These are phyloP conservation scores for Xanthoconium stramineum DNA, from an alignment of 768 basidiomycete species.

Conservation along the genomic window DNA sequence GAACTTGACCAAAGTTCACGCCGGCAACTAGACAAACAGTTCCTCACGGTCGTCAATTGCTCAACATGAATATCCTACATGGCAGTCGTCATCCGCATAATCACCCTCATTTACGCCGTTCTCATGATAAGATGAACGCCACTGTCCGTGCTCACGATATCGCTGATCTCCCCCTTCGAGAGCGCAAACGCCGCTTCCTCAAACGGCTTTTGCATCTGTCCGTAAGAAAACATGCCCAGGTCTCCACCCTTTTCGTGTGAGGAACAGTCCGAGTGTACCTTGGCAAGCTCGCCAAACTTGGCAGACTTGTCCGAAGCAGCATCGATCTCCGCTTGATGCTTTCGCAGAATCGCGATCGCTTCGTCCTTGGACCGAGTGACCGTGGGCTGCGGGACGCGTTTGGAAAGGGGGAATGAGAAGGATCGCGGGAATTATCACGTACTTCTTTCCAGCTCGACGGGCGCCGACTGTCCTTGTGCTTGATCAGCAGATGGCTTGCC, in stretches of 20 bases:
- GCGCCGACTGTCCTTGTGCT: slow-evolving; percentile 77
- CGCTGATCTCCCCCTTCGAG: slow-evolving; percentile 73
- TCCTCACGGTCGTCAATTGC: not conserved
- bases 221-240: slow-evolving; percentile 78
- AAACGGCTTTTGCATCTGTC: slow-evolving; percentile 97
- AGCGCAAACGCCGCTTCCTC: slow-evolving; percentile 83
- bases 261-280: slow-evolving; percentile 81
- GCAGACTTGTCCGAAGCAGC: slow-evolving; percentile 37
- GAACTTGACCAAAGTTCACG: not conserved
- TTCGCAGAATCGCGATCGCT: slow-evolving; percentile 74
- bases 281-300: slow-evolving; percentile 77
- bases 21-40: not conserved
- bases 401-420: not conserved
- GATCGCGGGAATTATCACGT: slow-evolving; percentile 21
- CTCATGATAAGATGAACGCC: slow-evolving; percentile 93
- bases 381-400: slow-evolving; percentile 38
- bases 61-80: slow-evolving; percentile 3
- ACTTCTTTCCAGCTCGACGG: slow-evolving; percentile 87
- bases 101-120: slow-evolving; percentile 50
- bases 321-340: slow-evolving; percentile 60
- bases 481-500: slow-evolving; percentile 94
- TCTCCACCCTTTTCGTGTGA: slow-evolving; percentile 82
- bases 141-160: slow-evolving; percentile 83
- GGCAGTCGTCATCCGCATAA: slow-evolving; percentile 20
- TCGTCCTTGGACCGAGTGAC: slow-evolving; percentile 89